These are phyloP conservation scores for Bullera alba DNA, from an alignment of 768 basidiomycete genomes.

Conservation along the genomic window DNA sequence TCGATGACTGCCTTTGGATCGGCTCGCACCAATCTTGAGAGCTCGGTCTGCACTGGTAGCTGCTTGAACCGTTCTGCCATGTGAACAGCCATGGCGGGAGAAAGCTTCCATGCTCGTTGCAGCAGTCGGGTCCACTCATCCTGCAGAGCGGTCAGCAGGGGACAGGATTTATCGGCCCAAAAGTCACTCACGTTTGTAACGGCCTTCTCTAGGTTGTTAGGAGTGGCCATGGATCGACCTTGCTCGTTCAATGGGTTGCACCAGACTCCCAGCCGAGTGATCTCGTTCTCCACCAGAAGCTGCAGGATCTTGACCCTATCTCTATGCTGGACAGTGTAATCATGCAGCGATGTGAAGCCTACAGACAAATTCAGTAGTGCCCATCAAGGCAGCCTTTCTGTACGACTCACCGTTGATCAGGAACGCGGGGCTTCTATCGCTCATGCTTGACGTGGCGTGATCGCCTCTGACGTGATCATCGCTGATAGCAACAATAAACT, in stretches of 20 bases:
- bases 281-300: slow-evolving; percentile 82
- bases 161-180: slow-evolving; percentile 5
- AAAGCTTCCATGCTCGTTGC: slow-evolving; percentile 69
- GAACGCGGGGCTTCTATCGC: slow-evolving; percentile 28
- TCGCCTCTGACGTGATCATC: slow-evolving; percentile 61
- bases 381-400: no score
- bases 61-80: slow-evolving; percentile 84
- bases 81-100: slow-evolving; percentile 74
- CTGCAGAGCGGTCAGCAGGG: slow-evolving; percentile 3
- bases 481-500: slow-evolving; percentile 72
- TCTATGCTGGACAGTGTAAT: slow-evolving; percentile 58
- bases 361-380: not conserved
- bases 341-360: slow-evolving; percentile 46
- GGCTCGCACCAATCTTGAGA: slow-evolving; percentile 64
- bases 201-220: slow-evolving; percentile 55
- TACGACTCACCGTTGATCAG: slow-evolving; percentile 36
- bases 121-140: slow-evolving; percentile 60
- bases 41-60: slow-evolving; percentile 60
- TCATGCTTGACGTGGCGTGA: slow-evolving; percentile 36
- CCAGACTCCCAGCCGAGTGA: slow-evolving; percentile 81
- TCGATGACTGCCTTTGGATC: slow-evolving; percentile 64
- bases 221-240: slow-evolving; percentile 1
- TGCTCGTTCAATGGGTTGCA: slow-evolving; percentile 73
- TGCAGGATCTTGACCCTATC: slow-evolving; percentile 68
- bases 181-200: slow-evolving; percentile 56